A percentile compares a stretch with the other conserved stretches of the same genome.
phyloP scores from a whole-genome alignment of 179 eudicot species.

The Heliamphora pulchella region DNA sequence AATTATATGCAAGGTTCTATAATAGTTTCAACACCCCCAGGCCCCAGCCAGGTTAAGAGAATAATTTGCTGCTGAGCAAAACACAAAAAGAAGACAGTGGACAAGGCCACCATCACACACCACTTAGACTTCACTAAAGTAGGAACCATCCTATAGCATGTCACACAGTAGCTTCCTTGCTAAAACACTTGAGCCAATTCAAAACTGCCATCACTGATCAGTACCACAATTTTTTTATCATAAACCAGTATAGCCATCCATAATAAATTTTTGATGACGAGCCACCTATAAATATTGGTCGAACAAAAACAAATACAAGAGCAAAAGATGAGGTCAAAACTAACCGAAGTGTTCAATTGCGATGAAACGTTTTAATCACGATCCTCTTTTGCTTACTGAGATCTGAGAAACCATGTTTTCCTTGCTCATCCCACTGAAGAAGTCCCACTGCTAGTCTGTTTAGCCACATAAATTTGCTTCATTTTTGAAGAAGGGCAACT shows the following conservation, averaged over 20 bases:
- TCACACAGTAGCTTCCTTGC: background rate
- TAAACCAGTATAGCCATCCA: background rate
- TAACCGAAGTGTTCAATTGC: background rate
- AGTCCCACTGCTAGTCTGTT: slow-evolving; percentile 47
- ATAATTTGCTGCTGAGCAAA: background rate
- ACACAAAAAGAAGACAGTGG: background rate
- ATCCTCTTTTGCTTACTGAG: background rate
- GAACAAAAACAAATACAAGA: slow-evolving; percentile 7
- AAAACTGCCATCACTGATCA: slow-evolving; percentile 13
- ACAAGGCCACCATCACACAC: background rate
- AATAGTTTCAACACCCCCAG: background rate
- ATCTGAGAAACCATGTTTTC: background rate
- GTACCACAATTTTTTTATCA: background rate
- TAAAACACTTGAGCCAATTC: slow-evolving; percentile 2
- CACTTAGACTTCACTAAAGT: background rate
- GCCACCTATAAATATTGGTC: slow-evolving; percentile 10
- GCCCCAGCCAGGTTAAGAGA: background rate
- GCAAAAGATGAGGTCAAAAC: slow-evolving; percentile 6
- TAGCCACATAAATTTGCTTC: slow-evolving; percentile 89
- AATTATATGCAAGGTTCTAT: background rate
- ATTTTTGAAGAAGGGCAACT: slow-evolving; percentile 48
- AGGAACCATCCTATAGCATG: slow-evolving; percentile 1
- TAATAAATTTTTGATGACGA: too few species aligned
- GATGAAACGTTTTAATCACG: slow-evolving; percentile 5
- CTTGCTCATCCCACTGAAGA: slow-evolving; percentile 23